Evolutionary conservation across 345 rosid genomes (phyloP), one percentile per base, ranked within the genome.

Genomic region (Capsella bursapastoris): DNA sequence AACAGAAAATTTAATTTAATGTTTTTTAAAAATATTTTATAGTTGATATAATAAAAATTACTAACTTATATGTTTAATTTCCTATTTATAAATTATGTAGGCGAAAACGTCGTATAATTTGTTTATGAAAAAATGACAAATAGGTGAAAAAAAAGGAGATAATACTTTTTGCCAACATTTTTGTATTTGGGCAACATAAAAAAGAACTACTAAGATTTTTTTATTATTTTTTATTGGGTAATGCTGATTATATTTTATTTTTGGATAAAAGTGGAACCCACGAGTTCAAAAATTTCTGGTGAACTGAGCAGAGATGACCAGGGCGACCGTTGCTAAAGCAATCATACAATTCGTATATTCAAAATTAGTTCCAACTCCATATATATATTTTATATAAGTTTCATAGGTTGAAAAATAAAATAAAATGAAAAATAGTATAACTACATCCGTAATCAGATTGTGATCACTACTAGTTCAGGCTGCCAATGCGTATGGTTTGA

Each of bases 311-410:
- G 79, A 70, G 79, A 70, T 76, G 75, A 69, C 13, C 65, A 63
- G 70, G 40, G 0, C 70, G 79, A 76, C 79, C 79, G 75, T 76
- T 76, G 70, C 55, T 61, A 53, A 53, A 69, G 65, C 59, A 63
- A 75, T 62, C 64, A 68, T 62, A 51, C 4, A 32, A 52, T 48
- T 66, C 14, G 60, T 48, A 13, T 50, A 27, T 74, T 57, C 67
- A 66, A 50, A 66, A 16, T 49, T 40, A 2, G 22, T 49, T 51
- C 31, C 25, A 6, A 10, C 29, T 29, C 43, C 11, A 25, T 16
- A 6, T 25, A 38, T 5, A 15, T 37, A 37, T 44, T 43, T 8
- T 27, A 62, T 40, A 61, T 10, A 63, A 28, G 15, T 61, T 61
- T 25, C 50, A 10, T 41, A n/a, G 22, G 6, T 7, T 14, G 11